These are phyloP conservation scores for Cytospora paraplurivora DNA, from an alignment of 2,329 filamentous ascomycete species.

Conservation along the genomic window DNA sequence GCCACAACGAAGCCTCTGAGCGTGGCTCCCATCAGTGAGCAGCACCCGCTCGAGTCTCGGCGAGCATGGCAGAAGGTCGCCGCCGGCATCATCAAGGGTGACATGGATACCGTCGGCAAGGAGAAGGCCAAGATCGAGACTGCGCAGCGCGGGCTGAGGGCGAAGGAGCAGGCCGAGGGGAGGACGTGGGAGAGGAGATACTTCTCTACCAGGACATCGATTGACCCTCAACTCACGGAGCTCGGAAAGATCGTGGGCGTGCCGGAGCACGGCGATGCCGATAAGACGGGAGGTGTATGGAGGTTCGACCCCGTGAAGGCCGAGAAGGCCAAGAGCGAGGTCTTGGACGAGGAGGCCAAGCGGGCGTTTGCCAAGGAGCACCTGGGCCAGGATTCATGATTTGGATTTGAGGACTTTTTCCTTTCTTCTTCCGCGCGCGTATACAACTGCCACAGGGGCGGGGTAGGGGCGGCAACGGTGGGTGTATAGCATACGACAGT, in stretches of 20 bases:
- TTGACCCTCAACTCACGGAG: constrained; percentile 48
- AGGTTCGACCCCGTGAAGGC: constrained; percentile 53
- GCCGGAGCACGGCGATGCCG: constrained; percentile 53
- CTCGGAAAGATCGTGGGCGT: constrained; percentile 53
- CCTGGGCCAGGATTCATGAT: constrained; percentile 38
- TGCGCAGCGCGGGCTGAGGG: constrained; percentile 59
- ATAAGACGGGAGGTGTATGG: constrained; percentile 65
- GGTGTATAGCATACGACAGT: background rate
- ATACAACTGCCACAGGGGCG: background rate
- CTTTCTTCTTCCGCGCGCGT: background rate
- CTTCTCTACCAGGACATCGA: constrained; percentile 61
- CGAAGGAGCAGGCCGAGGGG: constrained; percentile 73
- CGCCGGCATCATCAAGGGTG: constrained; percentile 74
- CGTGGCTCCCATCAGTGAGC: constrained; percentile 72
- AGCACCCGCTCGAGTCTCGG: constrained; percentile 85
- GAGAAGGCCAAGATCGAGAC: constrained; percentile 93
- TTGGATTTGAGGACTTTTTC: background rate
- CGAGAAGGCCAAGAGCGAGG: constrained; percentile 43
- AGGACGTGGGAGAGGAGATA: constrained; percentile 81
- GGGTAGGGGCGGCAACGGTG: background rate
- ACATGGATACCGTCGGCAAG: constrained; percentile 76
- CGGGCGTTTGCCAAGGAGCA: constrained; percentile 37
- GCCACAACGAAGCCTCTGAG: constrained; percentile 66
- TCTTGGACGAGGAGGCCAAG: constrained; percentile 41
- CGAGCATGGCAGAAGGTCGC: constrained; percentile 88